Evolutionary conservation across 176 grass and related monocot species (phyloP).

Genomic region (Neostapfia colusana): DNA sequence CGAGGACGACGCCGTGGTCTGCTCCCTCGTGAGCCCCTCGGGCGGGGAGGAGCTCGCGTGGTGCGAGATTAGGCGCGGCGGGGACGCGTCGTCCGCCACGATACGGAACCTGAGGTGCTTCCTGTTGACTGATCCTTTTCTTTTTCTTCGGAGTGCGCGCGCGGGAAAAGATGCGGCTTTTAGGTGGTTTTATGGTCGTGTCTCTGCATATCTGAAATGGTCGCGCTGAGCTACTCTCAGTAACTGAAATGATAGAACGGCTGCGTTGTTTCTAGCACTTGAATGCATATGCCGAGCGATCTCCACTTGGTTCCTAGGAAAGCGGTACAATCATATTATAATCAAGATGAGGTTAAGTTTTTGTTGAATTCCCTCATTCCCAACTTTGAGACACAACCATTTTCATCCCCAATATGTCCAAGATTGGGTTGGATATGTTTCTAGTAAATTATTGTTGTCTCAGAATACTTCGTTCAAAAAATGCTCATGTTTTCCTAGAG

Average conservation of each 20-base stretch:
- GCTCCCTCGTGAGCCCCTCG: constrained; percentile 44
- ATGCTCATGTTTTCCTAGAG: neutral
- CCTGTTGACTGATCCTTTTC: neutral
- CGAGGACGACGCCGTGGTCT: constrained; percentile 50
- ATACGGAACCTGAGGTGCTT: constrained; percentile 64
- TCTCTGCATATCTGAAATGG: neutral
- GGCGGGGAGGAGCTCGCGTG: constrained; percentile 52
- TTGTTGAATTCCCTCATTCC: neutral
- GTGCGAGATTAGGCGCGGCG: constrained; percentile 73
- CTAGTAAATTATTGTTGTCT: neutral
- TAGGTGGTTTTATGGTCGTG: neutral
- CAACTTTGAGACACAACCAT: neutral
- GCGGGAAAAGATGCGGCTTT: constrained; percentile 18
- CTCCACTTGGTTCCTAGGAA: neutral
- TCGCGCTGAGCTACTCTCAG: neutral
- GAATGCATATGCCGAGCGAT: neutral
- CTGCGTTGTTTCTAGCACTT: neutral
- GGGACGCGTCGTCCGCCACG: constrained; percentile 38
- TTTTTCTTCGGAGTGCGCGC: neutral
- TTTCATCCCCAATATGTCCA: neutral
- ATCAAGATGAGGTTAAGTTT: neutral
- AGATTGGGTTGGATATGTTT: neutral
- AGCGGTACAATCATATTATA: too few relatives aligned
- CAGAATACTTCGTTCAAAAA: neutral
- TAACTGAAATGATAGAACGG: neutral